phyloP scores from a whole-genome alignment of 148 eudicot species.

The Rheum nobile region DNA sequence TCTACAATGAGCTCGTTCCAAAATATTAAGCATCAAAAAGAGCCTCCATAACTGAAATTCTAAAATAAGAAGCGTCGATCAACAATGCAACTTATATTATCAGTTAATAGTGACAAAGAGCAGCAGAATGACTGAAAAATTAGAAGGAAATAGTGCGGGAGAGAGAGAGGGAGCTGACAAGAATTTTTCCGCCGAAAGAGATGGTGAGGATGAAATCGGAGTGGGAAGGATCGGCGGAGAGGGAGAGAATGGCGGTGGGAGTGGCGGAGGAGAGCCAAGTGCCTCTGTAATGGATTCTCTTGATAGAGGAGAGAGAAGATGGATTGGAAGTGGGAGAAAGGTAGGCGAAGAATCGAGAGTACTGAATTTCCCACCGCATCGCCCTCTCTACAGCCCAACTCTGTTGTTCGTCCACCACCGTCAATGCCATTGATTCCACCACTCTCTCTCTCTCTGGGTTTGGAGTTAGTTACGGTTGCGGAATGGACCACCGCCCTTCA shows the following conservation, averaged over 20 bases:
- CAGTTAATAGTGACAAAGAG: not conserved
- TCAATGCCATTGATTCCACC: not conserved
- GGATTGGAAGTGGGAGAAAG: not conserved
- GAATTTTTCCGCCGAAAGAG: slow-evolving; percentile 19
- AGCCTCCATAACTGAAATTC: not conserved
- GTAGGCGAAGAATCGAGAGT: not conserved
- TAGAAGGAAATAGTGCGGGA: not conserved
- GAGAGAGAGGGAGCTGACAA: slow-evolving; percentile 23
- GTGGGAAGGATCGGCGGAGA: not conserved
- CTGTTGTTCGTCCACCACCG: not conserved
- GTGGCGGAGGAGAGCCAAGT: not conserved
- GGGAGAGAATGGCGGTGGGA: slow-evolving; percentile 3
- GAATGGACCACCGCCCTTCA: not conserved
- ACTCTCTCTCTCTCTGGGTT: not conserved
- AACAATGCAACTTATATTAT: not conserved
- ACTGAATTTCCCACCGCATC: not conserved
- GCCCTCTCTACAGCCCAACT: not conserved
- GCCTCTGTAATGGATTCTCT: not conserved
- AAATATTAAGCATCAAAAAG: not conserved
- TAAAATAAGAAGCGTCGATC: not conserved
- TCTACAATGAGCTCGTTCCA: not conserved
- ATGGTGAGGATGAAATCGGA: slow-evolving; percentile 22
- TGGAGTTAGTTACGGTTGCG: not conserved
- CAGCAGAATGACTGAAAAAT: not conserved
- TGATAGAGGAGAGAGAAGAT: not conserved